Conservation (phyloP, 2,329 filamentous ascomycete genomes). For the Ophiostoma sp. region DNA sequence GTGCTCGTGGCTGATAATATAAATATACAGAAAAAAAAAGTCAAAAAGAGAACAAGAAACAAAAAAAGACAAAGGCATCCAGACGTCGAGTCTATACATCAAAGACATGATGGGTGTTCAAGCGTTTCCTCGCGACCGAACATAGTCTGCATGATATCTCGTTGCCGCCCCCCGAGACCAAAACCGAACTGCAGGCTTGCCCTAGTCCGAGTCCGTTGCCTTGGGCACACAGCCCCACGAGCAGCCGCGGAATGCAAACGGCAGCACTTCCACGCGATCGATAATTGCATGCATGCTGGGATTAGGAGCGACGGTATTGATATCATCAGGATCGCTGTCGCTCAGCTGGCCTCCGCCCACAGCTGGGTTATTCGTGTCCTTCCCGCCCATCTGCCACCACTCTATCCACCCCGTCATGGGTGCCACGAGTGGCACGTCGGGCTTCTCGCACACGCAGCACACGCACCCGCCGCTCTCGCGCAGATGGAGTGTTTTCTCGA, state of each 20-base stretch:
- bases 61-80: neutral
- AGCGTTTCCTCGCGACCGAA: no score
- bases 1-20: neutral
- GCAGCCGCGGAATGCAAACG: constrained; percentile 46
- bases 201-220: neutral
- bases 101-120: no score
- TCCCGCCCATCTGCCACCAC: constrained; percentile 46
- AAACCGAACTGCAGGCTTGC: neutral
- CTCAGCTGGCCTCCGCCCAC: neutral
- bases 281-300: constrained; percentile 24
- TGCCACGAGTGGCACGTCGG: constrained; percentile 40
- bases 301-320: neutral
- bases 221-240: constrained; percentile 46
- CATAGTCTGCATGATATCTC: no score
- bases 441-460: constrained; percentile 48
- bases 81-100: neutral
- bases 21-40: constrained; percentile 1
- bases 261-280: constrained; percentile 37
- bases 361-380: constrained; percentile 14
- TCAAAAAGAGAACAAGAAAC: neutral
- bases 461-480: constrained; percentile 45
- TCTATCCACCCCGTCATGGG: constrained; percentile 58
- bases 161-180: neutral
- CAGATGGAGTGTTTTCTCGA: constrained; percentile 40
- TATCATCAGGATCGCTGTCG: neutral